phyloP scores from a whole-genome alignment of 257 asterid genomes.

The Solanum tarapatanum region DNA sequence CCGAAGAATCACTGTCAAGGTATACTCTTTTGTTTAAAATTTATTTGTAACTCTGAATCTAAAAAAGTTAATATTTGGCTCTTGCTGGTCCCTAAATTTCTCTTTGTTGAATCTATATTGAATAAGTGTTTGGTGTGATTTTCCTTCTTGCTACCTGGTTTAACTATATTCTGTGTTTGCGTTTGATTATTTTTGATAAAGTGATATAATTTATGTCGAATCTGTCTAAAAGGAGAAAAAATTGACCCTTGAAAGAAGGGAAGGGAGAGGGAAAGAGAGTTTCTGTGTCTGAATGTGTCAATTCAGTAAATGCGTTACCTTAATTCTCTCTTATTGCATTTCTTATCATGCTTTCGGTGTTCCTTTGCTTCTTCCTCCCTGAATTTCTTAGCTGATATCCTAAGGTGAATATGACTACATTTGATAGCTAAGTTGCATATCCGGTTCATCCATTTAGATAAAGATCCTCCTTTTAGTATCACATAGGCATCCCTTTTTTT shows the following conservation, averaged over 20 bases:
- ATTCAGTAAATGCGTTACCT: neutral
- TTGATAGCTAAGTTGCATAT: neutral
- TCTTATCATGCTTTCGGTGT: neutral
- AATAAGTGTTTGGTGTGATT: neutral
- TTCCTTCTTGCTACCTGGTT: neutral
- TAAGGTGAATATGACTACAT: neutral
- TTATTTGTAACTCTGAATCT: neutral
- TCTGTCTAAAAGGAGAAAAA: neutral
- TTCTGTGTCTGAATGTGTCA: neutral
- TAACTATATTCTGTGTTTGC: neutral
- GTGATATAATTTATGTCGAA: neutral
- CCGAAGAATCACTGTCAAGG: conserved; percentile 26
- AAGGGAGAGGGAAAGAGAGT: neutral
- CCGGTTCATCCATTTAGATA: neutral
- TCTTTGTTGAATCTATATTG: neutral
- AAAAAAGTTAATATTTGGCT: neutral
- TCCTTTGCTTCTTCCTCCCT: neutral
- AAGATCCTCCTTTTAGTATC: neutral
- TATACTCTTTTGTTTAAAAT: neutral
- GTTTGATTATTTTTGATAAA: neutral
- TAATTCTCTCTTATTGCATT: neutral
- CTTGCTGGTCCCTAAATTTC: neutral
- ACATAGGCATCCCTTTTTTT: neutral
- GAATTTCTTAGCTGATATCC: neutral
- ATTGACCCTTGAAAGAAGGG: neutral